A percentile compares a stretch with the other conserved stretches of the same genome.
These are phyloP conservation scores for Aethionema arabicum DNA, from an alignment of 345 rosid genomes.

Conservation along the genomic window DNA sequence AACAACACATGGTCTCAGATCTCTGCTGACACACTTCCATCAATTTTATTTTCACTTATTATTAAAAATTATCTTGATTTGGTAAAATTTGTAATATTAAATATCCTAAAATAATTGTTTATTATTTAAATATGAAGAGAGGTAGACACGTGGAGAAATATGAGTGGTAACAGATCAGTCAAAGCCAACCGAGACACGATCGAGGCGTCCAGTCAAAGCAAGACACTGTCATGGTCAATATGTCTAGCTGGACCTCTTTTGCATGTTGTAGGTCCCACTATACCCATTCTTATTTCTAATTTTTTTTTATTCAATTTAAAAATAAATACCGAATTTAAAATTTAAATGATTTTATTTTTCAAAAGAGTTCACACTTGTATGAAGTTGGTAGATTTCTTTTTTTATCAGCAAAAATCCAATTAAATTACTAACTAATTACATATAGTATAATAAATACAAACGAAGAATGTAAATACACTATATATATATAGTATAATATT, in stretches of 20 bases:
- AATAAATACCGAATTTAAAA: too few species aligned
- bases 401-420: too few species aligned
- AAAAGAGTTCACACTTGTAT: too few species aligned
- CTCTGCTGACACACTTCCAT: slow-evolving; percentile 27
- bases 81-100: background rate
- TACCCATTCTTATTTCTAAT: background rate
- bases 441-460: too few species aligned
- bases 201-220: slow-evolving; percentile 44
- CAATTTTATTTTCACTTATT: slow-evolving; percentile 9
- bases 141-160: slow-evolving; percentile 18
- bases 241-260: slow-evolving; percentile 47
- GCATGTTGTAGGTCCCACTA: slow-evolving; percentile 29
- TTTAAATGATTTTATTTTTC: too few species aligned
- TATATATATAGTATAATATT: too few species aligned
- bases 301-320: background rate
- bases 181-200: slow-evolving; percentile 33
- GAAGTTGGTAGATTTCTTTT: too few species aligned
- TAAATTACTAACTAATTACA: too few species aligned
- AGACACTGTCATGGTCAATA: slow-evolving; percentile 45
- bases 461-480: too few species aligned
- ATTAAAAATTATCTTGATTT: slow-evolving; percentile 5
- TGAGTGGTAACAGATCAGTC: slow-evolving; percentile 30
- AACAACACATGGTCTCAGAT: slow-evolving; percentile 28
- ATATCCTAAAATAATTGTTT: background rate
- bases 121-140: background rate